Base-by-base conservation (phyloP, 73 alveolate genomes). In the Effrenium voratum region DNA sequence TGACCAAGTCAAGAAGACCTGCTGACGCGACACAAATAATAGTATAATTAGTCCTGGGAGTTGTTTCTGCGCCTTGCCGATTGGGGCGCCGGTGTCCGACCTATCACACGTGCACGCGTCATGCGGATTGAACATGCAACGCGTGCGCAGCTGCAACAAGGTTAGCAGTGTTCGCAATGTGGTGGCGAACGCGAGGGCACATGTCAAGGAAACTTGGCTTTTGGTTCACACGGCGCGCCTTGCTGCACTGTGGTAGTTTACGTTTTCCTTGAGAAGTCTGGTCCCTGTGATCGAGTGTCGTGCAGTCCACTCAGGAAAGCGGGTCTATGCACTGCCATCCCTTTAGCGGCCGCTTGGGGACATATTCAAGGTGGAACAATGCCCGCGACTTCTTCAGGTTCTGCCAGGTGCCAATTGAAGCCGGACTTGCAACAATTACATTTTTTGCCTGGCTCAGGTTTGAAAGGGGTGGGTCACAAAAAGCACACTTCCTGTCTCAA, bases 271-370 rank as follows among this genome's bases (percentile, higher is more conserved):
- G 2, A 3, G 26, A 34, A 32, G 24, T 34, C 12, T 30, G 36
- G 30, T 5, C 36, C 49, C 50, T 34, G 6, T 49, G 49, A 32
- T 32, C 49, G 28, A 0, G 28, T 38, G 15, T 8, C 86, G 28
- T 41, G 55, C 49, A 32, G 6, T 32, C 26, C 34, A 24, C 86
- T 26, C n/a, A 77, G 88, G 88, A 77, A 45, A 24, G 66, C 5
- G 45, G 45, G 8, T 13, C 30, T 2, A n/a, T n/a, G n/a, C n/a
- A 0, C 12, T 32, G 92, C 75, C 73, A 81, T 22, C 92, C 92
- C 2, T 16, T 81, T 47, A 81, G 75, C 49, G 47, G 43, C 13
- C 92, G 75, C 75, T 81, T 81, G 92, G 92, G 92, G 41, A 47
- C 92, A 6, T 47, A n/a, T 50, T 47, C 92, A 22, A 10, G 19